These are phyloP conservation scores for Termitomyces sp. DNA, from an alignment of 768 basidiomycete species.

Conservation along the genomic window DNA sequence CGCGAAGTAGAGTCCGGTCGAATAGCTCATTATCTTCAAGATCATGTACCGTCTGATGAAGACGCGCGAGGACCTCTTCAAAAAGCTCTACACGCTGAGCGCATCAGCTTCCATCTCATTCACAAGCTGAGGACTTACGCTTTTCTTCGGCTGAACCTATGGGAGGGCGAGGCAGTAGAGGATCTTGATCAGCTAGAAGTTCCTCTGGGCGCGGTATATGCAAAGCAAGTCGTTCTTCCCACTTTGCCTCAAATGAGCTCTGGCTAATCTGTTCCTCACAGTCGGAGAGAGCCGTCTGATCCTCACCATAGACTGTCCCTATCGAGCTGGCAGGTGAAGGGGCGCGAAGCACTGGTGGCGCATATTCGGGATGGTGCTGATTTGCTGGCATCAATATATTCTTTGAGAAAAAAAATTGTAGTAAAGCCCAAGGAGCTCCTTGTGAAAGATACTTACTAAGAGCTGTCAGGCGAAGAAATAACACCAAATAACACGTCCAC, in stretches of 20 bases:
- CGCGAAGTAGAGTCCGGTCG: slow-evolving; percentile 40
- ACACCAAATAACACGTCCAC: slow-evolving; percentile 3
- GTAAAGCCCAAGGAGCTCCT: background rate
- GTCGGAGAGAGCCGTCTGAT: slow-evolving; percentile 43
- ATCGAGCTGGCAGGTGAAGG: slow-evolving; percentile 50
- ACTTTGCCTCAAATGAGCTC: slow-evolving; percentile 36
- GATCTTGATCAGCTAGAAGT: slow-evolving; percentile 31
- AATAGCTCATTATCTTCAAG: slow-evolving; percentile 45
- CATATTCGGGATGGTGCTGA: slow-evolving; percentile 38
- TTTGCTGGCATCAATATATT: slow-evolving; percentile 17
- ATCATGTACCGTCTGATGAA: slow-evolving; percentile 31
- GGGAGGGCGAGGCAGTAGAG: slow-evolving; percentile 27
- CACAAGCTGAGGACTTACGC: slow-evolving; percentile 20
- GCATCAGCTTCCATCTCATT: background rate
- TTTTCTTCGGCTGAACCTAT: slow-evolving; percentile 26
- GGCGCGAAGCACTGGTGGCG: slow-evolving; percentile 40
- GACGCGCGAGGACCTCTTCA: slow-evolving; percentile 29
- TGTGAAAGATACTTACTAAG: background rate
- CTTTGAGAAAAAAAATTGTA: background rate
- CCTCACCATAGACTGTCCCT: slow-evolving; percentile 39
- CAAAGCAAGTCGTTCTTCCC: slow-evolving; percentile 33
- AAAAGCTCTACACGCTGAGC: slow-evolving; percentile 20
- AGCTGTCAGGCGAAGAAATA: background rate
- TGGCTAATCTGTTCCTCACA: slow-evolving; percentile 32
- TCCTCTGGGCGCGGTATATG: slow-evolving; percentile 34